A percentile compares a stretch with the other conserved stretches of the same genome.
These are phyloP conservation scores for Hyparrhenia diplandra DNA, from an alignment of 176 grass and related monocot species.

Conservation along the genomic window DNA sequence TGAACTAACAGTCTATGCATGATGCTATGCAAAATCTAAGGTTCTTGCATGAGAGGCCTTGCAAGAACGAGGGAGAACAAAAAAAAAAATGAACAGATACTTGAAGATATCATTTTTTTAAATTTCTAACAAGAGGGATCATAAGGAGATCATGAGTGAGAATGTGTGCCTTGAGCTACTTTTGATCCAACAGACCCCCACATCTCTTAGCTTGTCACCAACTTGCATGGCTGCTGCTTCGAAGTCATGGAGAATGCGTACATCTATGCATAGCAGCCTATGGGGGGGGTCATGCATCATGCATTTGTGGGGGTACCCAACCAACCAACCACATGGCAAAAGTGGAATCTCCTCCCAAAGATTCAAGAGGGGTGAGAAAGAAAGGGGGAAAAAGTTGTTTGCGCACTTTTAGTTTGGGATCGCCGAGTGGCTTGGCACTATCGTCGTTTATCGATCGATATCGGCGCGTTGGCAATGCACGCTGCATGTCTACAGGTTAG, in stretches of 20 bases:
- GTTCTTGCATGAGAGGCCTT: neutral
- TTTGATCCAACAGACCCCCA: constrained; percentile 14
- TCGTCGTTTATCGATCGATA: neutral
- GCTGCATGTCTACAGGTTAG: neutral
- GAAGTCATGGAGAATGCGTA: neutral
- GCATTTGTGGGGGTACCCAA: neutral
- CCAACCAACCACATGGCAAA: constrained; percentile 24
- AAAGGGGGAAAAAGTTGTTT: neutral
- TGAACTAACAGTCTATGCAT: neutral
- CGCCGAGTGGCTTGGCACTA: constrained; percentile 30
- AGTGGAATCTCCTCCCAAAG: constrained; percentile 8
- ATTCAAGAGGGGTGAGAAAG: neutral
- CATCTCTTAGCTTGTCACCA: neutral
- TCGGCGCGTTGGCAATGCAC: neutral
- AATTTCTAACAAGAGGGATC: neutral
- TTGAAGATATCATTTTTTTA: neutral
- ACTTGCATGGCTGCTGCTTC: neutral
- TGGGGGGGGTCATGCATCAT: neutral
- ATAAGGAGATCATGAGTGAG: neutral
- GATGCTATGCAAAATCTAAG: neutral
- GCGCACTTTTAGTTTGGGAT: constrained; percentile 21
- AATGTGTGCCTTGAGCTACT: neutral
- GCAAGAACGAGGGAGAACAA: neutral
- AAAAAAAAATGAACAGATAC: neutral
- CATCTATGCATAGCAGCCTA: neutral